A percentile compares a stretch with the other conserved stretches of the same genome.
Conservation (phyloP, 805 yeast genomes). For the Suhomyces faveliae region DNA sequence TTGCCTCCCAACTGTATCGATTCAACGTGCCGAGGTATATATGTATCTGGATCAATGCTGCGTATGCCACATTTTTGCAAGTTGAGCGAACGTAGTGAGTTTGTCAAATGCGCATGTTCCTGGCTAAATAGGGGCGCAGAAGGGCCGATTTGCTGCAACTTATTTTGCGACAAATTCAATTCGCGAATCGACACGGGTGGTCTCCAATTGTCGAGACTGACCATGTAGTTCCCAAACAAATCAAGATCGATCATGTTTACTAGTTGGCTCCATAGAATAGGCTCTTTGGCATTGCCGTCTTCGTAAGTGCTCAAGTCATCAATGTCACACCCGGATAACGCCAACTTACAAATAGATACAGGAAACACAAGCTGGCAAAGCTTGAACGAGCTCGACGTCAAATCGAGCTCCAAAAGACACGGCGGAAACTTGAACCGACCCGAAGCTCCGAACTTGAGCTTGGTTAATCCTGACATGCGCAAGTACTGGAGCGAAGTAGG, state of each 20-base stretch:
- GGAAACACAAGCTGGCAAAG: slow-evolving; percentile 26
- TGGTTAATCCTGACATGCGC: slow-evolving; percentile 19
- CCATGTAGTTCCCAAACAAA: slow-evolving; percentile 22
- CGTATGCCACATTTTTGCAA: slow-evolving; percentile 8
- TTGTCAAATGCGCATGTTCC: slow-evolving; percentile 1
- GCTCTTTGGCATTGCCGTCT: background rate
- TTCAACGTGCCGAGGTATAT: slow-evolving; percentile 8
- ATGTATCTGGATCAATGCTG: slow-evolving; percentile 6
- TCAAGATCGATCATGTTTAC: slow-evolving; percentile 22
- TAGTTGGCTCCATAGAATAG: slow-evolving; percentile 24
- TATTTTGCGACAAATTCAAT: slow-evolving; percentile 24
- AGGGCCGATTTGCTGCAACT: slow-evolving; percentile 10
- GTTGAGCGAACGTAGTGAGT: slow-evolving; percentile 5
- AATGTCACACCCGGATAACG: slow-evolving; percentile 26
- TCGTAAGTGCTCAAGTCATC: slow-evolving; percentile 21
- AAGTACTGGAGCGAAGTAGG: slow-evolving; percentile 25
- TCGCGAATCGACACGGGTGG: slow-evolving; percentile 16
- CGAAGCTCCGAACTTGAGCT: slow-evolving; percentile 4
- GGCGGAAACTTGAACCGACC: slow-evolving; percentile 18
- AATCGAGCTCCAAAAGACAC: slow-evolving; percentile 18
- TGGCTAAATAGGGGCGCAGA: slow-evolving; percentile 7
- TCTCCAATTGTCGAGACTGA: slow-evolving; percentile 14
- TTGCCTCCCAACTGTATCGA: slow-evolving; percentile 7
- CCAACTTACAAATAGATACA: slow-evolving; percentile 17
- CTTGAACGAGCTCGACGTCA: slow-evolving; percentile 23